These are phyloP conservation scores for Metschnikowia santaceciliae DNA, from an alignment of 805 yeast genomes.

Conservation along the genomic window DNA sequence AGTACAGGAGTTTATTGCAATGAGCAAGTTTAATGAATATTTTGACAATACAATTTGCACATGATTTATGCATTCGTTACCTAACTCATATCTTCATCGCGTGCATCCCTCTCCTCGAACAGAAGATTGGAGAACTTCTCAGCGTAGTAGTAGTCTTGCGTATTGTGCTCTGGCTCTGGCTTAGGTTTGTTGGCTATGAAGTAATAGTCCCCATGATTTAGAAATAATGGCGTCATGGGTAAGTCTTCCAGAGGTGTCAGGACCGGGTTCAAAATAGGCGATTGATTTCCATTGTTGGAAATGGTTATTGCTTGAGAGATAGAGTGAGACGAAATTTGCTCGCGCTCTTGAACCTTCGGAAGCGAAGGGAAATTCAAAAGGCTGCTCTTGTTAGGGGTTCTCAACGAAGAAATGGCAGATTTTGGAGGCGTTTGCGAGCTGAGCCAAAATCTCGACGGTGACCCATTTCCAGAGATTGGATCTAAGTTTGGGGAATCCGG, in stretches of 20 bases:
- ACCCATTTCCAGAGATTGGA: constrained; percentile 50
- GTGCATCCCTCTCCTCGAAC: neutral
- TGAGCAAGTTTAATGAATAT: too few relatives aligned
- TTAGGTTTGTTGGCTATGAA: constrained; percentile 5
- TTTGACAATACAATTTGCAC: neutral
- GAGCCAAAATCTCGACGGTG: constrained; percentile 54
- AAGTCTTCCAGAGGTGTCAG: constrained; percentile 40
- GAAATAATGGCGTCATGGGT: constrained; percentile 41
- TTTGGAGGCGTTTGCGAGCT: constrained; percentile 52
- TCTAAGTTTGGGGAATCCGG: constrained; percentile 53
- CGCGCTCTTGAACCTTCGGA: constrained; percentile 3
- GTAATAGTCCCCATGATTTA: constrained; percentile 14
- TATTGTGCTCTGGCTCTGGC: neutral
- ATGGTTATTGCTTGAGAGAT: constrained; percentile 12
- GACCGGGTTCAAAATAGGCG: constrained; percentile 39
- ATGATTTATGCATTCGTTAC: neutral
- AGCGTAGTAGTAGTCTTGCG: constrained; percentile 1
- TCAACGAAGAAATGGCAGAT: constrained; percentile 21
- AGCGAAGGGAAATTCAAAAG: neutral
- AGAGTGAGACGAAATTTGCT: constrained; percentile 2
- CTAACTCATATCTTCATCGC: constrained; percentile 1
- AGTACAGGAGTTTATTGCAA: too few relatives aligned
- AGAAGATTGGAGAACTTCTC: constrained; percentile 3
- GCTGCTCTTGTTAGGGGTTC: constrained; percentile 9
- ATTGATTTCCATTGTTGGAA: constrained; percentile 16